Percentiles rank a stretch among this genome's conserved stretches.
Evolutionary conservation across 169 alveolate species (phyloP).

Genomic region (Amoebophrya sp.): DNA sequence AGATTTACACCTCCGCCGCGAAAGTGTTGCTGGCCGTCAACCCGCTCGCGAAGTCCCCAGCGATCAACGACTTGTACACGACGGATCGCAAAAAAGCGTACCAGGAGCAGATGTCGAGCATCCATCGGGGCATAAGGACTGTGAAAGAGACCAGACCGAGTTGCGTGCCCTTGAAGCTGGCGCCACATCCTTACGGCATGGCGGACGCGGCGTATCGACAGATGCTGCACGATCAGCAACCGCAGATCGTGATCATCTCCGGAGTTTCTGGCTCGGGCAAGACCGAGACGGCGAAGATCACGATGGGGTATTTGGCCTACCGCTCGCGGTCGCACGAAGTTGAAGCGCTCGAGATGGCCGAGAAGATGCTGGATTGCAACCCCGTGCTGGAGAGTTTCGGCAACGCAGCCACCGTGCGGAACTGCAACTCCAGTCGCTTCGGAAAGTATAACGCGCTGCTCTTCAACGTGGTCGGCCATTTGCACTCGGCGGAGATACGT

Average conservation of each 20-base stretch:
- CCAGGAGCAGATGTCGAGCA: no score
- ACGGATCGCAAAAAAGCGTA: conserved; percentile 42
- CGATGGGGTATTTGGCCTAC: conserved; percentile 68
- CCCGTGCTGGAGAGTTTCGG: conserved; percentile 94
- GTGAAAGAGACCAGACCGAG: no score
- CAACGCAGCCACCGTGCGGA: conserved; percentile 85
- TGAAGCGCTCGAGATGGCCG: conserved; percentile 53
- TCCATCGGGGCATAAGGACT: no score
- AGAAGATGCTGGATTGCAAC: conserved; percentile 78
- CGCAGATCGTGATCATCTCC: conserved; percentile 79
- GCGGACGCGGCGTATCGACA: conserved; percentile 57
- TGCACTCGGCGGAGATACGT: not conserved
- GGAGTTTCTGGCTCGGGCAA: conserved; percentile 98
- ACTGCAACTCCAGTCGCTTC: conserved; percentile 81
- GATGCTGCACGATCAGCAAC: conserved; percentile 45
- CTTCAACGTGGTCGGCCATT: conserved; percentile 2
- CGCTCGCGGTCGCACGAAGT: conserved; percentile 39
- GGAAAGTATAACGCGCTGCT: conserved; percentile 87
- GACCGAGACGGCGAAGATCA: conserved; percentile 90
- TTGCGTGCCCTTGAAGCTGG: conserved; percentile 45
- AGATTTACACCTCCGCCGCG: conserved; percentile 77
- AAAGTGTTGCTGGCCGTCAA: conserved; percentile 82
- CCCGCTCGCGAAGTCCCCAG: conserved; percentile 67
- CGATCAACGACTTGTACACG: conserved; percentile 48
- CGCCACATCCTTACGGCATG: conserved; percentile 56